These are phyloP conservation scores for Venturia oleaginea DNA, from an alignment of 2,329 filamentous ascomycete species.

Conservation along the genomic window DNA sequence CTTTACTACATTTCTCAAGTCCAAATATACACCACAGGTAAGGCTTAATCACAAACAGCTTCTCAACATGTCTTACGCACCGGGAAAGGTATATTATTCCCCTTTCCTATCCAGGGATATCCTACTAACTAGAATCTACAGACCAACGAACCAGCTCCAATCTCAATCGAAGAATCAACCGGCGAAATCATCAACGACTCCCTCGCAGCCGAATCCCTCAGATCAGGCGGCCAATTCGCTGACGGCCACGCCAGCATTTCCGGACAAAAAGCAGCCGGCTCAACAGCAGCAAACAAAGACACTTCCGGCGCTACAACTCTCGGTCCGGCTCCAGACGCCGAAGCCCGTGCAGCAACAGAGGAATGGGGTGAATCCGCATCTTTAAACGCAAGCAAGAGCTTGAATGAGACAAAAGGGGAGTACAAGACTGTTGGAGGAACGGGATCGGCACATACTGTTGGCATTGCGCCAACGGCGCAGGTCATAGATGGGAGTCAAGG, in stretches of 20 bases:
- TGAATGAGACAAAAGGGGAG: constrained; percentile 15
- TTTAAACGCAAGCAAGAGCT: constrained; percentile 30
- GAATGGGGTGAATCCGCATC: constrained; percentile 31
- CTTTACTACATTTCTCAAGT: neutral
- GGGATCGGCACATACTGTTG: constrained; percentile 18
- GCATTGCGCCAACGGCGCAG: constrained; percentile 26
- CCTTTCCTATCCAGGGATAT: neutral
- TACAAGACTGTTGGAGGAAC: neutral
- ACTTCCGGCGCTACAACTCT: constrained; percentile 44
- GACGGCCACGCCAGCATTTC: constrained; percentile 47
- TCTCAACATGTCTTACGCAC: constrained; percentile 8
- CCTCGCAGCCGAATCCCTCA: constrained; percentile 64
- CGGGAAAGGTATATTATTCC: neutral
- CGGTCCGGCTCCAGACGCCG: constrained; percentile 37
- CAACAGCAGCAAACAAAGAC: constrained; percentile 48
- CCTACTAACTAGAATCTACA: constrained; percentile 18
- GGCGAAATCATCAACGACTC: constrained; percentile 60
- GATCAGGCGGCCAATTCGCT: constrained; percentile 49
- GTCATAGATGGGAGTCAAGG: constrained; percentile 13
- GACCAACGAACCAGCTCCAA: constrained; percentile 41
- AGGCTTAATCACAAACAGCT: neutral
- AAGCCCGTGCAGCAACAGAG: constrained; percentile 34
- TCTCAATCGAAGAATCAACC: constrained; percentile 48
- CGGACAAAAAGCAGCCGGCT: constrained; percentile 42
- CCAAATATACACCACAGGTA: neutral